These are phyloP conservation scores for Termitomyces sp. DNA, from an alignment of 768 basidiomycete species.

Conservation along the genomic window DNA sequence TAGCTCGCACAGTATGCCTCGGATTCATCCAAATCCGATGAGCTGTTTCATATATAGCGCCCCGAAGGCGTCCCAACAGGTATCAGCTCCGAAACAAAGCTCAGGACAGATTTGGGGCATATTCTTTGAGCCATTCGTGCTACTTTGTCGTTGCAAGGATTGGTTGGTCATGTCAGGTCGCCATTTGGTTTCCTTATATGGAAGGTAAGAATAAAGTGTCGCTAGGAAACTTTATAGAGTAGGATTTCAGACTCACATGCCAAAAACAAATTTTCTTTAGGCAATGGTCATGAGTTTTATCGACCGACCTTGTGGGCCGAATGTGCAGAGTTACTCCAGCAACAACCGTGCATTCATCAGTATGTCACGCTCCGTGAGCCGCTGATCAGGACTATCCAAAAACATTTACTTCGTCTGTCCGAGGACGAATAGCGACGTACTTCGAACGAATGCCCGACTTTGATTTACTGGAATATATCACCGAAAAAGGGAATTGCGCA, in stretches of 20 bases:
- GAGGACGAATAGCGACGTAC: too few relatives aligned
- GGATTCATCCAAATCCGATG: neutral
- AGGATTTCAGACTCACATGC: neutral
- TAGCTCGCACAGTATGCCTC: neutral
- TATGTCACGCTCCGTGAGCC: too few relatives aligned
- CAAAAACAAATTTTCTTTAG: neutral
- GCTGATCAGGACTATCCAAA: too few relatives aligned
- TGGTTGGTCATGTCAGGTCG: neutral
- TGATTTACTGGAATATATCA: too few relatives aligned
- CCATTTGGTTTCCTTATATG: neutral
- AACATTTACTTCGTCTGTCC: too few relatives aligned
- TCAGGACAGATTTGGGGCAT: neutral
- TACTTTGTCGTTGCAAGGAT: neutral
- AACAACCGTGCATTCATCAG: too few relatives aligned
- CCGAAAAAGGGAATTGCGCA: too few relatives aligned
- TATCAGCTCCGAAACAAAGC: neutral
- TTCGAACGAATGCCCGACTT: too few relatives aligned
- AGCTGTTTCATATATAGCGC: neutral
- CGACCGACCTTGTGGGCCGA: neutral
- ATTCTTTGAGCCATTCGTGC: neutral
- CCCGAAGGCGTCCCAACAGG: neutral
- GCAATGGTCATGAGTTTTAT: neutral
- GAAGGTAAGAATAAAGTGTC: neutral
- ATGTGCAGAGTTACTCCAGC: too few relatives aligned
- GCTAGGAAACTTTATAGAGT: too few relatives aligned